Evolutionary conservation across 495 filamentous ascomycete species (phyloP).

Genomic region (Penicillium egyptiacum): DNA sequence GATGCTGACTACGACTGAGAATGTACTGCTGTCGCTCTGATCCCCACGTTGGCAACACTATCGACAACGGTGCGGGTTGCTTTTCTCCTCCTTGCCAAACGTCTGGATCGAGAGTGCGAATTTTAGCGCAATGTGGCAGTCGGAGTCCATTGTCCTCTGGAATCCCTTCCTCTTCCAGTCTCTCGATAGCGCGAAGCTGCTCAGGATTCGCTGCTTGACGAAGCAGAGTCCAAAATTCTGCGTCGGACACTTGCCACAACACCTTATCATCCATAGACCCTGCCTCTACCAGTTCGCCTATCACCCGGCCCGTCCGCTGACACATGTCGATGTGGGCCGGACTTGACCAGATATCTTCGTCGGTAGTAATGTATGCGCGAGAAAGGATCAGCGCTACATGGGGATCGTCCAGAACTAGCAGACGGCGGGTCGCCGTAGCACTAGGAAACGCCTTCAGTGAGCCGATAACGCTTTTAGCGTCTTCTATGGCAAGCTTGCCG

Average conservation of each 20-base stretch:
- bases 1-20: constrained; percentile 14
- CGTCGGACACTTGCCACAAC: constrained; percentile 40
- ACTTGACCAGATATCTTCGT: constrained; percentile 41
- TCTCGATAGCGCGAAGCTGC: constrained; percentile 26
- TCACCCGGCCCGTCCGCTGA: constrained; percentile 34
- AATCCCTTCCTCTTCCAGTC: constrained; percentile 33
- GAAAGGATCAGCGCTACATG: constrained; percentile 33
- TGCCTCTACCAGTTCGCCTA: constrained; percentile 26
- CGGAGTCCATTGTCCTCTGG: constrained; percentile 29
- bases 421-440: constrained; percentile 24
- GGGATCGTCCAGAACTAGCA: constrained; percentile 37
- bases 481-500: constrained; percentile 30
- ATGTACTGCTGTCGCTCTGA: constrained; percentile 37
- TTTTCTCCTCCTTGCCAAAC: constrained; percentile 21
- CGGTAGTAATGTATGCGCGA: constrained; percentile 34
- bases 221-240: constrained; percentile 39
- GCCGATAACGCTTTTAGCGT: constrained; percentile 25
- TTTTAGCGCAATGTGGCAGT: constrained; percentile 31
- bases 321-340: constrained; percentile 36
- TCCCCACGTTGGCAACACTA: constrained; percentile 31
- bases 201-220: constrained; percentile 27
- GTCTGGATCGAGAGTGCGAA: constrained; percentile 44
- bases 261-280: constrained; percentile 29
- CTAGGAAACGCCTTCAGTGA: constrained; percentile 34
- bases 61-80: constrained; percentile 31